A percentile compares a stretch with the other conserved stretches of the same genome.
Conservation (phyloP, 2,329 filamentous ascomycete species). For the Curvularia lunata region DNA sequence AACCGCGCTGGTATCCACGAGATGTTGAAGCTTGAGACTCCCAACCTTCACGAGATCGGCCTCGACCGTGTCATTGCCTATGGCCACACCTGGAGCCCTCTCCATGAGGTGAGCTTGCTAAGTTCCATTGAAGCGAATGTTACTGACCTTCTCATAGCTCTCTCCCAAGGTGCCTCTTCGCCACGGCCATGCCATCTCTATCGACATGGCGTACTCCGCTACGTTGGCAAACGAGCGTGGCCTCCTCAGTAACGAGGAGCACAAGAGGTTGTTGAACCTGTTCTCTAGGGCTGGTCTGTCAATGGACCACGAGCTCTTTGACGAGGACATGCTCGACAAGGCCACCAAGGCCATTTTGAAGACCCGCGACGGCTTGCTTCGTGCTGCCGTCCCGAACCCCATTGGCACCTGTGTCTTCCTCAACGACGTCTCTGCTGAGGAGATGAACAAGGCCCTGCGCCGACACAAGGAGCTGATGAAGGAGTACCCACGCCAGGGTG, state of each 20-base stretch:
- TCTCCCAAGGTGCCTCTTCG: slow-evolving; percentile 71
- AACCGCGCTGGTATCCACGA: slow-evolving; percentile 73
- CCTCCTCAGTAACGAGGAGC: slow-evolving; percentile 65
- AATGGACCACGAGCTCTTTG: slow-evolving; percentile 73
- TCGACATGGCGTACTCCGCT: slow-evolving; percentile 78
- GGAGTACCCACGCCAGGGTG: slow-evolving; percentile 67
- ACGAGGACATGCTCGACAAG: slow-evolving; percentile 68
- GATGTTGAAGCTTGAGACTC: slow-evolving; percentile 76
- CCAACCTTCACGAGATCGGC: slow-evolving; percentile 75
- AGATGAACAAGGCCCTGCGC: slow-evolving; percentile 66
- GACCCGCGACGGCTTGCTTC: slow-evolving; percentile 71
- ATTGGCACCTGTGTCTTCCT: slow-evolving; percentile 71
- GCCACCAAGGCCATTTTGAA: slow-evolving; percentile 73
- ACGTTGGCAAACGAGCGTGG: slow-evolving; percentile 70
- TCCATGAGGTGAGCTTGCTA: slow-evolving; percentile 58
- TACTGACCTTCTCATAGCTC: slow-evolving; percentile 54
- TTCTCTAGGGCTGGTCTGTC: slow-evolving; percentile 74
- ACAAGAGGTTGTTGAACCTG: slow-evolving; percentile 67
- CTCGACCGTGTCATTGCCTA: slow-evolving; percentile 76
- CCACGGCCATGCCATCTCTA: slow-evolving; percentile 76
- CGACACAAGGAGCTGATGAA: slow-evolving; percentile 70
- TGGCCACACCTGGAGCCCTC: slow-evolving; percentile 75
- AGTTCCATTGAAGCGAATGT: neutral
- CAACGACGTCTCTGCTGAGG: slow-evolving; percentile 68
- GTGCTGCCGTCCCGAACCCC: slow-evolving; percentile 71